These are phyloP conservation scores for Tetraselmis striata DNA, from an alignment of 139 green algal genomes.

Conservation along the genomic window DNA sequence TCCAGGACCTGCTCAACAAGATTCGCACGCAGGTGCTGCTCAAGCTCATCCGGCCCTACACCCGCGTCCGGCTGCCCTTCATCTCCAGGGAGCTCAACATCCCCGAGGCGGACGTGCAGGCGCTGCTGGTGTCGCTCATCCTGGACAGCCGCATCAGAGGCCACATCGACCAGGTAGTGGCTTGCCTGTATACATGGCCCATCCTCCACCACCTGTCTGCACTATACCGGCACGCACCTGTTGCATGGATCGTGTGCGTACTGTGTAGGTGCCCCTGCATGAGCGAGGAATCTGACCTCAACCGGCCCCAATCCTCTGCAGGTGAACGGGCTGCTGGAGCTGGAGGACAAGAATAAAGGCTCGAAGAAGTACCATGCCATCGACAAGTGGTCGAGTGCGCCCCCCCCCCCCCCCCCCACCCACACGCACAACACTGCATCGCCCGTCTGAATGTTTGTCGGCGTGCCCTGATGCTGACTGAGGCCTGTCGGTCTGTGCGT, in stretches of 20 bases:
- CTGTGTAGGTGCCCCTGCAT: neutral
- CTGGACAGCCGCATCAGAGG: conserved; percentile 80
- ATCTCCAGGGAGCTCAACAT: conserved; percentile 87
- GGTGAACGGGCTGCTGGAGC: conserved; percentile 74
- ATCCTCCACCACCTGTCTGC: conserved; percentile 1
- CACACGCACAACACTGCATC: too few relatives aligned
- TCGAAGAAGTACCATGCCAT: conserved; percentile 66
- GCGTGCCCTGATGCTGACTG: too few relatives aligned
- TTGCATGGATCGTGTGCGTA: neutral
- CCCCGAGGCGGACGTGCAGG: conserved; percentile 81
- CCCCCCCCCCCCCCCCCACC: too few relatives aligned
- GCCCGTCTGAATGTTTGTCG: too few relatives aligned
- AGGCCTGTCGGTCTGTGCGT: too few relatives aligned
- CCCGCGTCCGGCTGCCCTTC: conserved; percentile 82
- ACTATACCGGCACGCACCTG: neutral
- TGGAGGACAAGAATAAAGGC: conserved; percentile 41
- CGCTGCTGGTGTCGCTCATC: conserved; percentile 90
- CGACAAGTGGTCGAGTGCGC: conserved; percentile 66
- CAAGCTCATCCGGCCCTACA: conserved; percentile 88
- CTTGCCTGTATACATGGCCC: too few relatives aligned
- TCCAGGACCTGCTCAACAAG: conserved; percentile 93
- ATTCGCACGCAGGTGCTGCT: conserved; percentile 89
- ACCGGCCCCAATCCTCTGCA: too few relatives aligned
- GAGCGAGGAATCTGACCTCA: too few relatives aligned
- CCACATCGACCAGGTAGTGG: conserved; percentile 95